Conservation (phyloP, 768 basidiomycete genomes). For the Epithele typhae region DNA sequence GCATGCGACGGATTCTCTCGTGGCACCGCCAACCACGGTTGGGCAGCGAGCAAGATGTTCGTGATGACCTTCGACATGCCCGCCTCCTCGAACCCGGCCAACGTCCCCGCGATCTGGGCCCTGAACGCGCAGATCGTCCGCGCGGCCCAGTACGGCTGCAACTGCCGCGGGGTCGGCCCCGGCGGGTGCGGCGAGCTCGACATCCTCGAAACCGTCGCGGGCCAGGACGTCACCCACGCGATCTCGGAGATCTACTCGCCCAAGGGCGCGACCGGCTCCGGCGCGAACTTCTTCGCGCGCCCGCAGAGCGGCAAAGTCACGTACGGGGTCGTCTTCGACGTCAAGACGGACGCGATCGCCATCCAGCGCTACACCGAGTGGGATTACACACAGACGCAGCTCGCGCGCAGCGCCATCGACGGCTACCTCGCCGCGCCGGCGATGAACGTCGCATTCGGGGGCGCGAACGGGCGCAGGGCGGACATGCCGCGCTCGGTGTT, state of each 20-base stretch:
- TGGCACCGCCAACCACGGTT: conserved; percentile 27
- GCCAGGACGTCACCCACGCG: conserved; percentile 17
- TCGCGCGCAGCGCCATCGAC: conserved; percentile 21
- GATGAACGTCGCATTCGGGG: conserved; percentile 17
- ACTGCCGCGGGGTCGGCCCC: conserved; percentile 26
- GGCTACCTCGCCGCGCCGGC: conserved; percentile 22
- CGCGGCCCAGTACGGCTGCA: conserved; percentile 29
- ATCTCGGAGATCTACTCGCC: conserved; percentile 29
- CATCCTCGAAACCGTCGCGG: conserved; percentile 24
- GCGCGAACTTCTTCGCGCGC: conserved; percentile 21
- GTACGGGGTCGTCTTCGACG: conserved; percentile 23
- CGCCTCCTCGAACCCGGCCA: conserved; percentile 11
- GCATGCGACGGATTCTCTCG: conserved; percentile 25
- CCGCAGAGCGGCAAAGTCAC: conserved; percentile 16
- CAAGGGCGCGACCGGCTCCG: conserved; percentile 27
- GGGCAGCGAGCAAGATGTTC: conserved; percentile 23
- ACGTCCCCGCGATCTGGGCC: conserved; percentile 26
- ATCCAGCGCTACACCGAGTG: conserved; percentile 21
- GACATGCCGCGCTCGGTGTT: conserved; percentile 11
- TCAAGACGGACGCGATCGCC: conserved; percentile 23
- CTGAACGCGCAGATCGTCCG: conserved; percentile 27
- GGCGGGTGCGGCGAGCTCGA: conserved; percentile 26
- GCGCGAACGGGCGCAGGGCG: conserved; percentile 3
- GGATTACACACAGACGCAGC: conserved; percentile 21
- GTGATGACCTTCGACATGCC: conserved; percentile 27